Evolutionary conservation across 192 early-diverging fungal species (phyloP), one percentile per base, ranked within the genome.

Genomic region (Dispira simplex): DNA sequence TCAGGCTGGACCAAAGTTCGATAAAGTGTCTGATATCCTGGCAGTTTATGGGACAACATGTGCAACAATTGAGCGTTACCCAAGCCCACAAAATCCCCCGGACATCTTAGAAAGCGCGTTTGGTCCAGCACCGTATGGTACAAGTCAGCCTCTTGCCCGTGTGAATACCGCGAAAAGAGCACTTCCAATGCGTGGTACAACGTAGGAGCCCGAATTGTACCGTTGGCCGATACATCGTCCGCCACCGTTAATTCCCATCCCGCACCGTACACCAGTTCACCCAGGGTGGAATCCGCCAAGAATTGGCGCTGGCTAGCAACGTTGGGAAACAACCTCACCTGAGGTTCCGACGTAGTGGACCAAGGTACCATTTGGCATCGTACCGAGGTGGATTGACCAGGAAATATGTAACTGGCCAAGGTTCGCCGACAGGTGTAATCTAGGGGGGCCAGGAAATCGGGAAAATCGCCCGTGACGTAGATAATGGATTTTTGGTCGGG

Each of bases 161-260:
- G 54, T 14, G 25, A 21, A 25, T 56, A 56, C 54, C 54, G 54
- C 16, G 54, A 56, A 28, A 56, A 25, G 25, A 56, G 23, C 21
- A 28, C 9, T 21, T 13, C 18, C 18, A 56, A 21, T 14, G 54
- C 54, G 18, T 13, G 11, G 21, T 26, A 13, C 54, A 56, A 25
- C 25, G 54, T 56, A 13, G 18, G 13, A 26, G 54, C 54, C 13
- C 18, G 13, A 21, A 56, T 56, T 1, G 25, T 56, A 25, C 54
- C 54, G 54, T 56, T 56, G 18, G 54, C 54, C 3, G 54, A 56
- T 3, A 28, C 3, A 28, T 56, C 54, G 28, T 56, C 54, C 21
- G 13, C 25, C 20, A 56, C 25, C 2, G 12, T 21, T 8, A 56
- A 26, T 21, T 56, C 18, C 54, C 54, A 56, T 12, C 13, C 12